These are phyloP conservation scores for Clonostachys byssicola DNA, from an alignment of 2,329 filamentous ascomycete genomes.

Conservation along the genomic window DNA sequence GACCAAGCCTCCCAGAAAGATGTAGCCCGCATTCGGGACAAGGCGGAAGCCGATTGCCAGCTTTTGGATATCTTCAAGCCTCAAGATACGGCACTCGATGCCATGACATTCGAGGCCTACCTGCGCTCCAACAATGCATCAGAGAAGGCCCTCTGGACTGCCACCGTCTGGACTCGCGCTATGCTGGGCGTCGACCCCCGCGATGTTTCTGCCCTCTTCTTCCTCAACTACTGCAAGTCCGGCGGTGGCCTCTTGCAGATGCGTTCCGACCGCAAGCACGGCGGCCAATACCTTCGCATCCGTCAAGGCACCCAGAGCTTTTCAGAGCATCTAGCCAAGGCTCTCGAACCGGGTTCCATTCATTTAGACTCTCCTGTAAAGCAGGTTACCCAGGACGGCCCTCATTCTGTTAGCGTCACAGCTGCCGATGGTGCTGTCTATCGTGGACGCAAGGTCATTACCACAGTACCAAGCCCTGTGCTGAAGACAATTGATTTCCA, in stretches of 20 bases:
- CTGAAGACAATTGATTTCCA: constrained; percentile 38
- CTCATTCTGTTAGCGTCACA: constrained; percentile 13
- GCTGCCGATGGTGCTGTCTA: constrained; percentile 14
- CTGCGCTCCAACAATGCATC: constrained; percentile 12
- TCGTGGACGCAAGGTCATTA: constrained; percentile 37
- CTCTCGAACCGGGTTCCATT: constrained; percentile 18
- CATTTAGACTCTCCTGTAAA: constrained; percentile 21
- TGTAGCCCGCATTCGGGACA: constrained; percentile 12
- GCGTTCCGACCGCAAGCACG: constrained; percentile 44
- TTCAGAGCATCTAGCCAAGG: constrained; percentile 24
- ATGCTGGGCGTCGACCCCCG: constrained; percentile 44
- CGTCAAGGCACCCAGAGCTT: constrained; percentile 40
- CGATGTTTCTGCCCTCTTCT: constrained; percentile 46
- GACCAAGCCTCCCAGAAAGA: background rate
- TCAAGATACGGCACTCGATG: constrained; percentile 11
- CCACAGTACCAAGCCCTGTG: constrained; percentile 40
- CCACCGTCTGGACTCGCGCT: constrained; percentile 39
- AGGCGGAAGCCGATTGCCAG: constrained; percentile 17
- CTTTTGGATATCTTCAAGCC: constrained; percentile 13
- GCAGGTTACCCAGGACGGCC: constrained; percentile 16
- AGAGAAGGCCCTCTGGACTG: constrained; percentile 22
- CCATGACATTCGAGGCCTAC: constrained; percentile 19
- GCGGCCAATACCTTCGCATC: constrained; percentile 47
- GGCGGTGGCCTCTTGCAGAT: constrained; percentile 47
- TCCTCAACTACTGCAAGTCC: constrained; percentile 50